Evolutionary conservation across 1,284 basidiomycete species (phyloP).

Genomic region (Cryptococcus floricola): DNA sequence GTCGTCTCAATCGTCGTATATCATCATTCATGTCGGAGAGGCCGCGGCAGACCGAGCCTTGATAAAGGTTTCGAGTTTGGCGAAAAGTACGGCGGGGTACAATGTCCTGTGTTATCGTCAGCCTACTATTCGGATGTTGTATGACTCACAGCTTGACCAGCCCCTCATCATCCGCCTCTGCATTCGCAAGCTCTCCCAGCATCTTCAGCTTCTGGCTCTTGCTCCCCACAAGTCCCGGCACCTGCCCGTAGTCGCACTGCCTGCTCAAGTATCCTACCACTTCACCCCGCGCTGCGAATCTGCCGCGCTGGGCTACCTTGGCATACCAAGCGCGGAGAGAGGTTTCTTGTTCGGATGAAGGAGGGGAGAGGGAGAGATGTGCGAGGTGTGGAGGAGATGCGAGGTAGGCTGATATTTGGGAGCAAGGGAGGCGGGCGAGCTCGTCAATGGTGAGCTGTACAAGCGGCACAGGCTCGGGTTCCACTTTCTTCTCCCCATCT

Average conservation of each 20-base stretch:
- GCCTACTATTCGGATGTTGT: neutral
- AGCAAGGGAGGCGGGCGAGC: neutral
- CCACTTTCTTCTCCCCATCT: neutral
- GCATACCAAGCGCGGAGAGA: constrained; percentile 12
- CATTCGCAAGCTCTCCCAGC: constrained; percentile 15
- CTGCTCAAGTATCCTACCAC: constrained; percentile 16
- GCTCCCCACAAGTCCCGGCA: too few species aligned
- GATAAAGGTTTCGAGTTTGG: constrained; percentile 12
- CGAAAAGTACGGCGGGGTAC: constrained; percentile 23
- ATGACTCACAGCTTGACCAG: constrained; percentile 21
- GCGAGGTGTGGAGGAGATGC: constrained; percentile 2
- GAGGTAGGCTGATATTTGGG: too few species aligned
- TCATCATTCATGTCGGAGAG: neutral
- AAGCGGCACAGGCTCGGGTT: neutral
- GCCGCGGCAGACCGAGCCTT: neutral
- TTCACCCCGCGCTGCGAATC: constrained; percentile 8
- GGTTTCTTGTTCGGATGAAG: constrained; percentile 5
- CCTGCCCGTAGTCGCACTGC: neutral
- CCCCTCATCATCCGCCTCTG: constrained; percentile 18
- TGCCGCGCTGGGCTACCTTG: constrained; percentile 13
- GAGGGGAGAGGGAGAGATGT: constrained; percentile 11
- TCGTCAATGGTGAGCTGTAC: neutral
- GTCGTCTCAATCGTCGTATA: too few species aligned
- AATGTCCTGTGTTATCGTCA: constrained; percentile 10
- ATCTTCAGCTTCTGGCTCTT: constrained; percentile 17